Evolutionary conservation across 495 filamentous ascomycete species (phyloP).

Genomic region (Letharia columbiana): DNA sequence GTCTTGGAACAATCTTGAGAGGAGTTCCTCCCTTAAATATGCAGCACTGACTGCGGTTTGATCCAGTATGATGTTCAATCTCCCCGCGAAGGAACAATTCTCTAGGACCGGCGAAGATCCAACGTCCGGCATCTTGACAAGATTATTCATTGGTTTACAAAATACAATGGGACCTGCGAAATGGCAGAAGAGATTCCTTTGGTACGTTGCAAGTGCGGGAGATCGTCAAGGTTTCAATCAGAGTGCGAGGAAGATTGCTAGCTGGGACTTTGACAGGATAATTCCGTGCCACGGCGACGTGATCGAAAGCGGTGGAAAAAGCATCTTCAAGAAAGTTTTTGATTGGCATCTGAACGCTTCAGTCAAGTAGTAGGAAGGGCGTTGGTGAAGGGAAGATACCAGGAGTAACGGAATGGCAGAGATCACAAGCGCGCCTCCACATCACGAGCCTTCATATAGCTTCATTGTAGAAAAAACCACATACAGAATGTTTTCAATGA

Average conservation of each 20-base stretch:
- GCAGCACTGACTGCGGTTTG: not conserved
- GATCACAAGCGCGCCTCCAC: not conserved
- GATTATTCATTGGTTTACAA: slow-evolving; percentile 52
- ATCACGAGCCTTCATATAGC: not conserved
- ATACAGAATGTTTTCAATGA: not conserved
- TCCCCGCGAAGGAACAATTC: slow-evolving; percentile 84
- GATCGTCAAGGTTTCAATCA: slow-evolving; percentile 61
- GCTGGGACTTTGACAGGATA: slow-evolving; percentile 81
- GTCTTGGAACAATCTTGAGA: not conserved
- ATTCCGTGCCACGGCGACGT: slow-evolving; percentile 94
- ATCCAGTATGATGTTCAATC: slow-evolving; percentile 64
- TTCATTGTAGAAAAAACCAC: not conserved
- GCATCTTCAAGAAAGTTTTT: slow-evolving; percentile 71
- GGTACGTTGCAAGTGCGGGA: slow-evolving; percentile 59
- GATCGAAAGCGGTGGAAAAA: slow-evolving; percentile 67
- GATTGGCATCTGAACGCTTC: slow-evolving; percentile 48
- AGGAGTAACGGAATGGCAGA: not conserved
- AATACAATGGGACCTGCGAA: slow-evolving; percentile 54
- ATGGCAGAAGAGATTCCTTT: slow-evolving; percentile 71
- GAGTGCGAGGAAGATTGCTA: slow-evolving; percentile 57
- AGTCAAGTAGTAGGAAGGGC: slow-evolving; percentile 1
- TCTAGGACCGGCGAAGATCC: slow-evolving; percentile 48
- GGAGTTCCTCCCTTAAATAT: not conserved
- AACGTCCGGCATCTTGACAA: slow-evolving; percentile 51
- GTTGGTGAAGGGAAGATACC: not conserved